Evolutionary conservation across 208 protist species (phyloP).

Genomic region (Leishmania gerbilli): DNA sequence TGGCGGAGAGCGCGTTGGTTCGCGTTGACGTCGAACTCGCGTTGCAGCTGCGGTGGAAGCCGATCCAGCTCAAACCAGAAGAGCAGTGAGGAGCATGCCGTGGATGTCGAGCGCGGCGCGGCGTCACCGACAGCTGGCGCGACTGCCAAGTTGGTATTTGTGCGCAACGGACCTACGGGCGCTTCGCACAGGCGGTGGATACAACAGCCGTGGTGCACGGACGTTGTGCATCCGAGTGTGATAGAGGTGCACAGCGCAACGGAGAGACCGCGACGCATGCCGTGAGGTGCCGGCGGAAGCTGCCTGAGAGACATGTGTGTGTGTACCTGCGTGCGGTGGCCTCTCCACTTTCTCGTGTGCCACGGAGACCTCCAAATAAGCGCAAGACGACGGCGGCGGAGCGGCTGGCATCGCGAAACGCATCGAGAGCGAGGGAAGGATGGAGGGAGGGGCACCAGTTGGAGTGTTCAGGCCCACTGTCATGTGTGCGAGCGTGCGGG

Average conservation of each 20-base stretch:
- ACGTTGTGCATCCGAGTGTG: neutral
- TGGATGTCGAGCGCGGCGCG: neutral
- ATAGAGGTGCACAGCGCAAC: neutral
- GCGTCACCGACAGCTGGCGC: neutral
- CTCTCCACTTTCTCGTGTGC: neutral
- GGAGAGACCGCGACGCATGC: neutral
- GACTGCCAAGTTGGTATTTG: neutral
- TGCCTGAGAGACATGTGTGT: neutral
- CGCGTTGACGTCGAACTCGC: slow-evolving; percentile 37
- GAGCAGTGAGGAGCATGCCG: neutral
- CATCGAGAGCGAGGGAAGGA: neutral
- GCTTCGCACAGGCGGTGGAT: neutral
- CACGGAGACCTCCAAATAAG: neutral
- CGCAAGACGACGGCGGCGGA: neutral
- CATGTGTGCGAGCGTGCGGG: neutral
- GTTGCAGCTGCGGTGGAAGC: slow-evolving; percentile 35
- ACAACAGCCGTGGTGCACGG: neutral
- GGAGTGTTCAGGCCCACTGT: neutral
- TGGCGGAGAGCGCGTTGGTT: slow-evolving; percentile 40
- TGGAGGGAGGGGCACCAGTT: neutral
- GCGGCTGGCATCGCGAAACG: neutral
- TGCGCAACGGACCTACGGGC: neutral
- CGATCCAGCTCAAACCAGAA: slow-evolving; percentile 25
- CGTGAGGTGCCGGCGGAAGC: neutral
- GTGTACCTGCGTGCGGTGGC: neutral